phyloP scores from a whole-genome alignment of 164 flowering plant genomes.

The Malania oleifera region DNA sequence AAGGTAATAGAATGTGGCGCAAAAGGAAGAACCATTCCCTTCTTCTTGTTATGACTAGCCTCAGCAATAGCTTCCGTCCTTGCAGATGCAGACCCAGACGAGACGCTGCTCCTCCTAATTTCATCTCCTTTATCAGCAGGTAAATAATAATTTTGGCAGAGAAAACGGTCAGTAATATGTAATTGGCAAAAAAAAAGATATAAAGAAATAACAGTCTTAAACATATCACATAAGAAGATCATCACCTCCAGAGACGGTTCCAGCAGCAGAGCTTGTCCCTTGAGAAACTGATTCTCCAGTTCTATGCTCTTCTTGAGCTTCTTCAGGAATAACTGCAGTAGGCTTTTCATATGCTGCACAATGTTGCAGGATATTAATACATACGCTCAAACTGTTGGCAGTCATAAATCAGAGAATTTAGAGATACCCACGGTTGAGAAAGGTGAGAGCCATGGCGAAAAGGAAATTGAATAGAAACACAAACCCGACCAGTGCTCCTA shows the following conservation, averaged over 20 bases:
- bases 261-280: constrained; percentile 3
- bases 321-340: constrained; percentile 22
- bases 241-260: constrained; percentile 1
- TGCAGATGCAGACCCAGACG: neutral
- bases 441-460: constrained; percentile 20
- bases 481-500: constrained; percentile 25
- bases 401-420: neutral
- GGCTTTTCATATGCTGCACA: constrained; percentile 32
- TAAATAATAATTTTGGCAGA: no score
- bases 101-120: constrained; percentile 3
- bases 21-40: constrained; percentile 58
- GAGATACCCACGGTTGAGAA: constrained; percentile 26
- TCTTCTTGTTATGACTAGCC: constrained; percentile 16
- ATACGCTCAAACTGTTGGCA: neutral
- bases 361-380: neutral
- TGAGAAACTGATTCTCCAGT: constrained; percentile 11
- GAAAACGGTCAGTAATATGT: no score
- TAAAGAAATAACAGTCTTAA: neutral
- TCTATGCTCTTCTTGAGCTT: neutral
- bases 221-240: neutral
- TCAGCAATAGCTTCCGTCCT: neutral
- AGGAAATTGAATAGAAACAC: constrained; percentile 20
- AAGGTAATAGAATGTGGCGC: constrained; percentile 42
- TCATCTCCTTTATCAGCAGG: constrained; percentile 7
- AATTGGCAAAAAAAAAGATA: no score